Conservation (phyloP, 352 stramenopile genomes). For the Thalassiosira ordinaria region DNA sequence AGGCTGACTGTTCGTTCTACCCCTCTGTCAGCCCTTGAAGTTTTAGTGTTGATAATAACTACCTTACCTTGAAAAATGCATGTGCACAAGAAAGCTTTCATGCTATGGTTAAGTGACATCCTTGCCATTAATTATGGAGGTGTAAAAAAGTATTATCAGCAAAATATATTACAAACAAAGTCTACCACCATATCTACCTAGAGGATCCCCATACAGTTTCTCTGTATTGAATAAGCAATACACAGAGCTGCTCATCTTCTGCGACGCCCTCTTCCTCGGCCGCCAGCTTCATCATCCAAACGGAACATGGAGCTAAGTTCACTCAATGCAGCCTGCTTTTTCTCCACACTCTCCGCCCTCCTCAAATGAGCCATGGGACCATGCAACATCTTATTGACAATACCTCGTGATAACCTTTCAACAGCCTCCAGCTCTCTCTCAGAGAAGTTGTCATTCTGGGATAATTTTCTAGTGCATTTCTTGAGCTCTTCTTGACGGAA, state of each 20-base stretch:
- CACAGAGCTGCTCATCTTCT: constrained; percentile 36
- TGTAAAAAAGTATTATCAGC: no score
- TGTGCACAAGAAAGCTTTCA: no score
- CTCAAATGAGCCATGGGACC: constrained; percentile 89
- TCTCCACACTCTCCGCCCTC: constrained; percentile 82
- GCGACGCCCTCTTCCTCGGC: constrained; percentile 45
- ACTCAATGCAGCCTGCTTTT: constrained; percentile 79
- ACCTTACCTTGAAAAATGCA: no score
- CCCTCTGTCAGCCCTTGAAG: no score
- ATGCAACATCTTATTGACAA: constrained; percentile 91
- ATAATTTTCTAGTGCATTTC: constrained; percentile 86
- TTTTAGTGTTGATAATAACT: no score
- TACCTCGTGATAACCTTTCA: constrained; percentile 87
- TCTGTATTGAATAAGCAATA: no score
- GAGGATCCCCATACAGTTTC: no score
- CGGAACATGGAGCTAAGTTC: constrained; percentile 86
- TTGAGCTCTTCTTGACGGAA: constrained; percentile 88
- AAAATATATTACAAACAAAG: no score
- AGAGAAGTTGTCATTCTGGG: constrained; percentile 81
- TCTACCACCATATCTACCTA: no score
- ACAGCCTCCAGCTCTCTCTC: constrained; percentile 89
- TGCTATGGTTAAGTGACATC: no score
- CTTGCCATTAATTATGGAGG: no score
- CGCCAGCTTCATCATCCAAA: constrained; percentile 75
- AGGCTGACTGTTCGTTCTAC: no score